Conservation (phyloP, 148 eudicot genomes). For the Limonium bicolor region DNA sequence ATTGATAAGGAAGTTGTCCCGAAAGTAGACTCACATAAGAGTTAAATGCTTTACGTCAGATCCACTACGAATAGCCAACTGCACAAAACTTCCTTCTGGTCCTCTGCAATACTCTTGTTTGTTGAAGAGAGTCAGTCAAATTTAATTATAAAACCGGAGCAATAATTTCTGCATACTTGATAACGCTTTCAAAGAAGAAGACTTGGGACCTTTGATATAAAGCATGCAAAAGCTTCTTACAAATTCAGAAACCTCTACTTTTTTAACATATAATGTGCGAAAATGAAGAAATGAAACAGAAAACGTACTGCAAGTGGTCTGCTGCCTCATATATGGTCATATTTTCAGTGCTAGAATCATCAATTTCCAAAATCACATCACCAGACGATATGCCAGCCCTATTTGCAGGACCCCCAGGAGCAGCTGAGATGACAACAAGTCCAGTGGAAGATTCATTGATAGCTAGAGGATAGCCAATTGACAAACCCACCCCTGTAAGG, state of each 20-base stretch:
- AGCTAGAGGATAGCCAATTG: slow-evolving; percentile 68
- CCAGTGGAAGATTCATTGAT: slow-evolving; percentile 47
- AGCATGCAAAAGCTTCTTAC: no score
- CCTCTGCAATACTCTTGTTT: slow-evolving; percentile 49
- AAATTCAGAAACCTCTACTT: no score
- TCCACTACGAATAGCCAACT: slow-evolving; percentile 49
- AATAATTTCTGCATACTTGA: no score
- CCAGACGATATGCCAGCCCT: slow-evolving; percentile 77
- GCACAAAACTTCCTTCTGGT: slow-evolving; percentile 79
- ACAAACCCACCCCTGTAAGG: slow-evolving; percentile 91
- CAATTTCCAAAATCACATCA: slow-evolving; percentile 74
- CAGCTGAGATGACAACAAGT: slow-evolving; percentile 73
- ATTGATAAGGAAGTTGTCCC: no score
- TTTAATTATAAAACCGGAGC: no score
- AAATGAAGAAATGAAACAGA: slow-evolving; percentile 2
- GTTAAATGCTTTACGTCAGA: slow-evolving; percentile 41
- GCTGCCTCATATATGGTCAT: slow-evolving; percentile 98
- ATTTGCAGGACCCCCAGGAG: slow-evolving; percentile 84
- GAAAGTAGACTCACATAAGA: slow-evolving; percentile 60
- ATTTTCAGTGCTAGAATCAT: slow-evolving; percentile 49
- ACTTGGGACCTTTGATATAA: no score
- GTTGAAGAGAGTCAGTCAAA: slow-evolving; percentile 9
- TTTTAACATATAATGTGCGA: no score
- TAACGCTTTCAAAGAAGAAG: no score
- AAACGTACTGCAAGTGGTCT: slow-evolving; percentile 75